phyloP scores from a whole-genome alignment of 805 yeast species.

The Wickerhamomyces canadensis region DNA sequence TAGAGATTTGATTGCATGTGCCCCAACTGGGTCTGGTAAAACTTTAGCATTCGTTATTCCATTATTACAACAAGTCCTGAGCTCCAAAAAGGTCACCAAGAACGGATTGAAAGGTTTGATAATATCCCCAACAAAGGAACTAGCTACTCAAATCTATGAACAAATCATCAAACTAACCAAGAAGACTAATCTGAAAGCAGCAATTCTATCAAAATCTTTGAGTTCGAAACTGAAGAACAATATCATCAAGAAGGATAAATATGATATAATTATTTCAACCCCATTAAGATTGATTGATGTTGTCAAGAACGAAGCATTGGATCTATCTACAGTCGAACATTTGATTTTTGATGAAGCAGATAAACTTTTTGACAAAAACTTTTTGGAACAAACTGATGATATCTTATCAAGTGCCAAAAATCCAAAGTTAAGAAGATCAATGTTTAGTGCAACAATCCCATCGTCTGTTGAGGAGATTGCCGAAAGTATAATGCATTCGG shows the following conservation, averaged over 20 bases:
- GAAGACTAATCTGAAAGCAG: slow-evolving; percentile 43
- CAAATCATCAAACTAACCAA: slow-evolving; percentile 55
- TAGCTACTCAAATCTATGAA: slow-evolving; percentile 78
- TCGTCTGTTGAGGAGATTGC: slow-evolving; percentile 90
- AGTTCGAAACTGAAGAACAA: slow-evolving; percentile 63
- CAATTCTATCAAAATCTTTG: slow-evolving; percentile 64
- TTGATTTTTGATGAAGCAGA: slow-evolving; percentile 95
- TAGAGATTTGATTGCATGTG: slow-evolving; percentile 86
- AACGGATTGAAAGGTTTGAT: slow-evolving; percentile 67
- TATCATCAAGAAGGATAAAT: slow-evolving; percentile 52
- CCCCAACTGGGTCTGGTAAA: slow-evolving; percentile 98
- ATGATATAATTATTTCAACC: slow-evolving; percentile 79
- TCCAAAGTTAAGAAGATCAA: slow-evolving; percentile 51
- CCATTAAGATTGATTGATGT: slow-evolving; percentile 85
- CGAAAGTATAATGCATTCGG: slow-evolving; percentile 66
- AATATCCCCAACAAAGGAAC: slow-evolving; percentile 91
- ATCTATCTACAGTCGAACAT: slow-evolving; percentile 61
- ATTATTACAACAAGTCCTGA: slow-evolving; percentile 48
- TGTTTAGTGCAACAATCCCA: slow-evolving; percentile 95
- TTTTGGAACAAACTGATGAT: slow-evolving; percentile 86
- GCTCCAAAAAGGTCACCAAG: slow-evolving; percentile 14
- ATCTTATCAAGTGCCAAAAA: slow-evolving; percentile 47
- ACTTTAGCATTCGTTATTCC: slow-evolving; percentile 89
- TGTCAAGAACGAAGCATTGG: slow-evolving; percentile 54
- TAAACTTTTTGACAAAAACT: slow-evolving; percentile 79